phyloP scores from a whole-genome alignment of 305 asterid species.

The Caryopteris hybrid region DNA sequence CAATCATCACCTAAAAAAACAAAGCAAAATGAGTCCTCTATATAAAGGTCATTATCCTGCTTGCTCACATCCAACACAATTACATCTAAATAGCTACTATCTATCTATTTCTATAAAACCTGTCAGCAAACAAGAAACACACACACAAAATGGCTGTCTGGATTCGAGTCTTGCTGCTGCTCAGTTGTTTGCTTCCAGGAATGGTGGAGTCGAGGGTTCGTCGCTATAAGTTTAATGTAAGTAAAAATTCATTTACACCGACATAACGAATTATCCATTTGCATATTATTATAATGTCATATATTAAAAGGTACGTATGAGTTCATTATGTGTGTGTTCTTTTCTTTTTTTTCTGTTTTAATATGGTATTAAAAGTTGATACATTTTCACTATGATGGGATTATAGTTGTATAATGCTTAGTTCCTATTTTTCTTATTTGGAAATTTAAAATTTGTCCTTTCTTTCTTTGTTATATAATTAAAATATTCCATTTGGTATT shows the following conservation, averaged over 20 bases:
- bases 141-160: constrained; percentile 21
- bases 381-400: too few species aligned
- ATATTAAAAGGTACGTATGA: too few species aligned
- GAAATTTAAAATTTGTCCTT: too few species aligned
- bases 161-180: constrained; percentile 21
- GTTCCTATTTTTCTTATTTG: too few species aligned
- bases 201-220: constrained; percentile 36
- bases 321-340: too few species aligned
- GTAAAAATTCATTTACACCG: not conserved
- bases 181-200: constrained; percentile 26
- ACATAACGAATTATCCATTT: too few species aligned
- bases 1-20: constrained; percentile 11
- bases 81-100: not conserved
- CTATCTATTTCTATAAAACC: not conserved
- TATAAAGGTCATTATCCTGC: constrained; percentile 15
- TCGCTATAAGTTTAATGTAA: constrained; percentile 49
- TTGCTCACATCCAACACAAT: not conserved
- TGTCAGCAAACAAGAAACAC: not conserved
- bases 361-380: too few species aligned
- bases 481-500: too few species aligned
- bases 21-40: not conserved
- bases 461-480: too few species aligned
- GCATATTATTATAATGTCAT: too few species aligned
- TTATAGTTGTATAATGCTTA: too few species aligned
- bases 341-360: too few species aligned